Evolutionary conservation across 495 filamentous ascomycete genomes (phyloP), one percentile per base, ranked within the genome.

Genomic region (Aspergillus sclerotioniger): DNA sequence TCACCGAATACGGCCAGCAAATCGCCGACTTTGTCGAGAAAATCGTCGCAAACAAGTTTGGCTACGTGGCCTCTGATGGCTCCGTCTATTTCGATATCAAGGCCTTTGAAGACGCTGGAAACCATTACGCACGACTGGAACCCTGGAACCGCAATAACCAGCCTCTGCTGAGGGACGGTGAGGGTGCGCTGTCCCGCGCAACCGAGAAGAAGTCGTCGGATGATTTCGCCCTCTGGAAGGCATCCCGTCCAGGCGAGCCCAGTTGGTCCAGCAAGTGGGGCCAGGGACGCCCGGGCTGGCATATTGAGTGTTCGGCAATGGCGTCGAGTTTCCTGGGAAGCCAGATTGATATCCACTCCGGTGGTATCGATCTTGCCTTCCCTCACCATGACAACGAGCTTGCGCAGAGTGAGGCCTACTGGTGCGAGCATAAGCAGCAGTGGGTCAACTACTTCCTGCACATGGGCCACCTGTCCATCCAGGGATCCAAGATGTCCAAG

Each of bases 291-390:
- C 94, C 94, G 0, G 94, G 94, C 15, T 97, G 91, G 94, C 94
- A 98, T 71, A 97, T 98, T 60, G 93, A 98, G 76, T 98, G 94
- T 83, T 94, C 89, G 0, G 92, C 90, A 2, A 98, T 98, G 94
- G 92, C 92, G 0, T 92, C 88, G 3, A 88, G 90, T 54, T 84
- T 89, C 32, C 78, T 98, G 6, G 94, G 93, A 8, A 76, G 83
- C 43, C 76, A 84, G 54, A 89, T 98, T 71, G 94, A 98, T 72
- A 89, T 98, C 51, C 92, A 98, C 70, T 93, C 90, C 19, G 94
- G 94, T 8, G 94, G 94, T 37, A 87, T 96, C 53, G 94, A 98
- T 70, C 80, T 98, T 52, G 87, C 87, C 7, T 98, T 98, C 71
- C 94, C 94, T 1, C 94, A 98, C 72, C 94, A 97, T 66, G 94